Evolutionary conservation across 352 stramenopile species (phyloP), one percentile per base, ranked within the genome.

Genomic region (Paralagenidium karlingii): DNA sequence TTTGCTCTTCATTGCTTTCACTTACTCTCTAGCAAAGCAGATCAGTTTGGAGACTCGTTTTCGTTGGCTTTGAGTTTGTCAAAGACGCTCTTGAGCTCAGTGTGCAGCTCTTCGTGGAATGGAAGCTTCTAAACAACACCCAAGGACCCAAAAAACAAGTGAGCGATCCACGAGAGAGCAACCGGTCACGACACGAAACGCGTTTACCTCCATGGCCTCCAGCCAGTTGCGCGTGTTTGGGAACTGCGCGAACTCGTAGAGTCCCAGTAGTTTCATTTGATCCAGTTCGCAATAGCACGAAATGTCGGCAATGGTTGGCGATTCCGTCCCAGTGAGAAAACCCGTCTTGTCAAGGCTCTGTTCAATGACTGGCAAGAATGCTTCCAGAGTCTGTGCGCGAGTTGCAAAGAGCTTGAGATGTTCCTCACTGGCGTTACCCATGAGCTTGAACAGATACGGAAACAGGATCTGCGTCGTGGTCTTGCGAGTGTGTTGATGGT

Each of bases 21-120:
- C n/a, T n/a, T n/a, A n/a, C n/a, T n/a, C n/a, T n/a, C n/a, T n/a
- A n/a, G n/a, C n/a, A n/a, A n/a, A n/a, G n/a, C n/a, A n/a, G n/a
- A n/a, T n/a, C n/a, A n/a, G n/a, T n/a, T n/a, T n/a, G n/a, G n/a
- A n/a, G n/a, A n/a, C n/a, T n/a, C n/a, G n/a, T n/a, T n/a, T n/a
- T n/a, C n/a, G n/a, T n/a, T n/a, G n/a, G n/a, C n/a, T n/a, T n/a
- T n/a, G n/a, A n/a, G n/a, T n/a, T n/a, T n/a, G n/a, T n/a, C n/a
- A n/a, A 49, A 21, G 8, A 44, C 8, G 13, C 34, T 41, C 26
- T 49, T n/a, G 38, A 53, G 52, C 3, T 49, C 44, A 29, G 51
- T 40, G 40, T 60, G 65, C 24, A 82, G 55, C 37, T 82, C 68
- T 24, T 78, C 65, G 41, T 80, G 58, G 36, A 60, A 63, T 24